Conservation (phyloP, 169 alveolate genomes). For the Condylostoma magnum region DNA sequence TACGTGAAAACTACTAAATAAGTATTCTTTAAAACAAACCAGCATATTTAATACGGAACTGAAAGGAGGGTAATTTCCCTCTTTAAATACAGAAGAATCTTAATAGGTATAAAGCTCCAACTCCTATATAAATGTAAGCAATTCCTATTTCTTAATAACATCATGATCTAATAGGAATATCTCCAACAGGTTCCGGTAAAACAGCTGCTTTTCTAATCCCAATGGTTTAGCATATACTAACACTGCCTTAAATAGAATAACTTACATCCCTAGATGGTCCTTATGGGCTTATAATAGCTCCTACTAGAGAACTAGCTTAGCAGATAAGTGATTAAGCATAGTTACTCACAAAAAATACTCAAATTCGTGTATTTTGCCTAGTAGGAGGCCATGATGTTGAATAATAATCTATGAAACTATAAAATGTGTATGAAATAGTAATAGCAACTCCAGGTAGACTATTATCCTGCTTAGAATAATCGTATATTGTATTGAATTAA, state of each 20-base stretch:
- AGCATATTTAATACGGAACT: no score
- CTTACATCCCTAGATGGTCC: slow-evolving; percentile 22
- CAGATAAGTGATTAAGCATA: slow-evolving; percentile 74
- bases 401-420: slow-evolving; percentile 27
- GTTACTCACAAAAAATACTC: neutral
- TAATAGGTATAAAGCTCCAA: no score
- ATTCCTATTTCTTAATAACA: slow-evolving; percentile 82
- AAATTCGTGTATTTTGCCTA: neutral
- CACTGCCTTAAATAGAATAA: slow-evolving; percentile 13
- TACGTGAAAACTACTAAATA: no score
- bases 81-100: no score
- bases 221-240: slow-evolving; percentile 21
- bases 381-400: neutral
- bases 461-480: slow-evolving; percentile 89
- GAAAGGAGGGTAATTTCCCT: no score
- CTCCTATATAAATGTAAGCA: slow-evolving; percentile 92
- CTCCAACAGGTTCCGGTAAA: slow-evolving; percentile 61
- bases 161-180: slow-evolving; percentile 45
- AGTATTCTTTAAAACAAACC: no score
- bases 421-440: slow-evolving; percentile 89
- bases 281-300: slow-evolving; percentile 82
- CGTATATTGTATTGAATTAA: slow-evolving; percentile 80
- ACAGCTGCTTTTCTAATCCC: slow-evolving; percentile 53
- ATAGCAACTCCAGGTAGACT: slow-evolving; percentile 98
- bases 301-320: slow-evolving; percentile 91